Percentiles rank a stretch among this genome's conserved stretches.
Evolutionary conservation across 176 grass and related monocot species (phyloP).

Genomic region (Eremochloa ophiuroides): DNA sequence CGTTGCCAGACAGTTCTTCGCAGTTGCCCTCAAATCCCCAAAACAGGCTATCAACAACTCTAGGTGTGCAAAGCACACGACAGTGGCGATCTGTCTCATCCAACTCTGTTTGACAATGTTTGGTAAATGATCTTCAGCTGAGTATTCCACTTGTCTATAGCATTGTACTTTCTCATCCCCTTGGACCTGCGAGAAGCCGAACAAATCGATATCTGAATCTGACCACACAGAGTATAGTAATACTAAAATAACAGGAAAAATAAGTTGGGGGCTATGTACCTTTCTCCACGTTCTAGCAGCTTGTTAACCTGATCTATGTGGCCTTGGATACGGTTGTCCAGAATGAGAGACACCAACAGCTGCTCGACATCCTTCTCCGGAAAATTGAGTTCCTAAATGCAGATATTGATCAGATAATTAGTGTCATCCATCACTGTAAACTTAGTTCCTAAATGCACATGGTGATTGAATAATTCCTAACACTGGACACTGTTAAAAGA

Average conservation of each 20-base stretch:
- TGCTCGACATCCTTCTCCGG: constrained; percentile 99
- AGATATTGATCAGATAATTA: not conserved
- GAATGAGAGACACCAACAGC: constrained; percentile 88
- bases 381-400: constrained; percentile 79
- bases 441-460: constrained; percentile 49
- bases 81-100: constrained; percentile 36
- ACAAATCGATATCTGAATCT: not conserved
- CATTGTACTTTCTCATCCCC: constrained; percentile 84
- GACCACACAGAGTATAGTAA: not conserved
- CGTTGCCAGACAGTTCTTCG: not conserved
- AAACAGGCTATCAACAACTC: constrained; percentile 13
- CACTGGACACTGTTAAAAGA: not conserved
- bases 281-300: constrained; percentile 81
- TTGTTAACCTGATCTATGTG: constrained; percentile 99
- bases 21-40: constrained; percentile 23
- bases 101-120: constrained; percentile 77
- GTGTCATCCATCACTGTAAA: not conserved
- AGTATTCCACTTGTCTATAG: constrained; percentile 96
- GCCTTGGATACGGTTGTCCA: constrained; percentile 92
- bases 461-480: not conserved
- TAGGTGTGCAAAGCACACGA: not conserved
- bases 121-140: constrained; percentile 80
- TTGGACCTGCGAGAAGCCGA: constrained; percentile 63
- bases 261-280: constrained; percentile 29
- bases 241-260: not conserved